Evolutionary conservation across 129 eudicot genomes (phyloP).

Genomic region (Chrysanthemum lavandulifolium): DNA sequence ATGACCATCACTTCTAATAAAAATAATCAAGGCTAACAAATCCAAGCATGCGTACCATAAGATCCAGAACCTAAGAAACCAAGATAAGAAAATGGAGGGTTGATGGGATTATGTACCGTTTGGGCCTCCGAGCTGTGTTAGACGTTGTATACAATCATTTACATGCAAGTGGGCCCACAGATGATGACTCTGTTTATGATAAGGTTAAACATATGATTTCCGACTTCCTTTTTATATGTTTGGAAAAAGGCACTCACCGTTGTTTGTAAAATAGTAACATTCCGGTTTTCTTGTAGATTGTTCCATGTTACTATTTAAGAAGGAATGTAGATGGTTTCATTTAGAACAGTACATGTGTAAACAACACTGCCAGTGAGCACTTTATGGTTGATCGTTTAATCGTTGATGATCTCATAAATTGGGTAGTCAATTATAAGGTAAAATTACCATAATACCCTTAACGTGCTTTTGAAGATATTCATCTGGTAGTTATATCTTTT

Average conservation of each 20-base stretch:
- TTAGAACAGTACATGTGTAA: slow-evolving; percentile 80
- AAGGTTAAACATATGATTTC: slow-evolving; percentile 54
- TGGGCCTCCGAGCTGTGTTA: slow-evolving; percentile 87
- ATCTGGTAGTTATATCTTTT: not conserved
- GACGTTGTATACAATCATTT: slow-evolving; percentile 97
- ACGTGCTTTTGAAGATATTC: too few relatives aligned
- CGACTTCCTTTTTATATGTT: not conserved
- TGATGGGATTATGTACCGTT: slow-evolving; percentile 22
- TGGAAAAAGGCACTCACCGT: not conserved
- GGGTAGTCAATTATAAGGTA: slow-evolving; percentile 96
- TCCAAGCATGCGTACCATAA: slow-evolving; percentile 98
- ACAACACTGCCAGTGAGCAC: slow-evolving; percentile 98
- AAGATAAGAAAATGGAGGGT: not conserved
- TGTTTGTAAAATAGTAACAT: not conserved
- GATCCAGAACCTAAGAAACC: slow-evolving; percentile 76
- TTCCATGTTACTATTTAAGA: slow-evolving; percentile 94
- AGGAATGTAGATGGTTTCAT: slow-evolving; percentile 72
- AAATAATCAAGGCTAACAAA: too few relatives aligned
- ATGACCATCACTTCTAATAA: too few relatives aligned
- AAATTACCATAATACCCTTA: not conserved
- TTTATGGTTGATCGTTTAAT: slow-evolving; percentile 93
- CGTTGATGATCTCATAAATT: slow-evolving; percentile 76
- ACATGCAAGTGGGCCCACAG: slow-evolving; percentile 77
- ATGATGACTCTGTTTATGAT: slow-evolving; percentile 73
- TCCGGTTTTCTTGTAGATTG: slow-evolving; percentile 54